Percentiles rank a stretch among this genome's conserved stretches.
phyloP scores from a whole-genome alignment of 192 early-diverging fungal genomes.

The Entrophospora sp. region DNA sequence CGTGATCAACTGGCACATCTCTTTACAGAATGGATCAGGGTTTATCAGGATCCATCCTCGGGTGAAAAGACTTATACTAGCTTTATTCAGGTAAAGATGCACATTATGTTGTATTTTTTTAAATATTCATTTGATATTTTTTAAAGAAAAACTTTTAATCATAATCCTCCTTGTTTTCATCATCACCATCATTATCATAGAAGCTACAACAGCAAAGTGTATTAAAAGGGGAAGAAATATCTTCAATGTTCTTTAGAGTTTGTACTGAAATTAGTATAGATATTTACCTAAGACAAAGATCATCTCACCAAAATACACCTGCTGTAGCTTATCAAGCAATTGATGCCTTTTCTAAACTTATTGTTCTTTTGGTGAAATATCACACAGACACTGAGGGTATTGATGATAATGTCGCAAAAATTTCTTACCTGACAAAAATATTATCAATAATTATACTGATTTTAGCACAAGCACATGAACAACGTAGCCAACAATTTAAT shows the following conservation, averaged over 20 bases:
- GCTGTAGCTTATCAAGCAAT: slow-evolving; percentile 67
- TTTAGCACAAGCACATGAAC: slow-evolving; percentile 78
- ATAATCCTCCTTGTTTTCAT: slow-evolving; percentile 31
- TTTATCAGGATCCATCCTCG: slow-evolving; percentile 62
- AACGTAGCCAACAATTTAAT: slow-evolving; percentile 68
- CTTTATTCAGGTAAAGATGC: slow-evolving; percentile 47
- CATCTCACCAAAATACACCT: slow-evolving; percentile 34
- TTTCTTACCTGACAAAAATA: slow-evolving; percentile 71
- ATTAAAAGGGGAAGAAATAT: slow-evolving; percentile 64
- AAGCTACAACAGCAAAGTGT: slow-evolving; percentile 72
- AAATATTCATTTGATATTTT: too few relatives aligned
- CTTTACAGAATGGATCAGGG: slow-evolving; percentile 78
- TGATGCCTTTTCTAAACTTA: slow-evolving; percentile 86
- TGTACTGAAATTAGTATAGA: slow-evolving; percentile 82
- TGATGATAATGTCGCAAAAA: slow-evolving; percentile 42
- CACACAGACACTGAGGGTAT: slow-evolving; percentile 50
- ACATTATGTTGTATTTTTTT: too few relatives aligned
- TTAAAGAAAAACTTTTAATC: too few relatives aligned
- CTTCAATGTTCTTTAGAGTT: slow-evolving; percentile 84
- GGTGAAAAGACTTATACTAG: slow-evolving; percentile 57
- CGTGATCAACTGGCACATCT: slow-evolving; percentile 53
- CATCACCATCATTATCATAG: too few relatives aligned
- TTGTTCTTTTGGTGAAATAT: slow-evolving; percentile 73
- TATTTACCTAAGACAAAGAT: slow-evolving; percentile 55
- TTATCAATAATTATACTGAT: slow-evolving; percentile 80